phyloP scores from a whole-genome alignment of 2,329 filamentous ascomycete genomes.

The Triangularia verruculosa region DNA sequence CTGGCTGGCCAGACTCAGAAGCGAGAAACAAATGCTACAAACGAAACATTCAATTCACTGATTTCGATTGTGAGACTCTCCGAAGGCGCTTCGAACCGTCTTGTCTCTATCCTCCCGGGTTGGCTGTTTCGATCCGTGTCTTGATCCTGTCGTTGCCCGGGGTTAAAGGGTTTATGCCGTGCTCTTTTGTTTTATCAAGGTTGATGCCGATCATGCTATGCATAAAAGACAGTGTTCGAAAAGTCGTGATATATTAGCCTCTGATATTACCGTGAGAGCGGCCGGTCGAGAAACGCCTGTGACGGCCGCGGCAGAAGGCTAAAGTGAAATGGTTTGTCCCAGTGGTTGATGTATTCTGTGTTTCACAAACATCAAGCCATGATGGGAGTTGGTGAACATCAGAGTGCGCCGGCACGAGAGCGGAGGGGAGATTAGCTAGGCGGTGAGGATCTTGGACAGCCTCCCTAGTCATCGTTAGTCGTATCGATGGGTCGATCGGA shows the following conservation, averaged over 20 bases:
- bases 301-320: constrained; percentile 5
- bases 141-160: constrained; percentile 1
- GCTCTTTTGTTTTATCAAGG: constrained; percentile 12
- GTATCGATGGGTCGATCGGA: neutral
- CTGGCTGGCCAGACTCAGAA: neutral
- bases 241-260: constrained; percentile 12
- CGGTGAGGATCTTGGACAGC: neutral
- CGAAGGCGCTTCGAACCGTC: neutral
- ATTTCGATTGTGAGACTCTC: too few species aligned
- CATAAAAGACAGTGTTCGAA: neutral
- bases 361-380: constrained; percentile 6
- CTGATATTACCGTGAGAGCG: constrained; percentile 9
- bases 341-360: neutral
- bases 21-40: neutral
- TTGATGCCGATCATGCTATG: constrained; percentile 19
- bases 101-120: neutral
- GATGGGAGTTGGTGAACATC: neutral
- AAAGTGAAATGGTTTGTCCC: constrained; percentile 2
- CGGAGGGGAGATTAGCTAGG: neutral
- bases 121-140: neutral
- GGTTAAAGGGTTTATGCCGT: constrained; percentile 5
- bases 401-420: neutral
- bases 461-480: neutral
- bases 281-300: constrained; percentile 1
- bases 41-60: neutral